Evolutionary conservation across 805 yeast genomes (phyloP).

Genomic region (Barnettozyma sucrosica): DNA sequence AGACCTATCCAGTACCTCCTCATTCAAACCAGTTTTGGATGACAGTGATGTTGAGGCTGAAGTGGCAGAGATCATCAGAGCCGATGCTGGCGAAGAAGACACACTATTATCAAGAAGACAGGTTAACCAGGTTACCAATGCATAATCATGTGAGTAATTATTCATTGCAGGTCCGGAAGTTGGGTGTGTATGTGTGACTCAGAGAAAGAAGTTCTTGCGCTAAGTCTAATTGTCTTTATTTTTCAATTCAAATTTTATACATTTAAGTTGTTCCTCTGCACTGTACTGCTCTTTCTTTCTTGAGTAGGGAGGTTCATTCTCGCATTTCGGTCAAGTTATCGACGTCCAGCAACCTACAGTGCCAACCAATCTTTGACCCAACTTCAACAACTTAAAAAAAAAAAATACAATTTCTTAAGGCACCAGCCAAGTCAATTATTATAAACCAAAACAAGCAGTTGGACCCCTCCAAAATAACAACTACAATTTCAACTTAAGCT

Average conservation of each 20-base stretch:
- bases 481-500: neutral
- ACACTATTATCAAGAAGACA: slow-evolving; percentile 12
- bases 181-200: neutral
- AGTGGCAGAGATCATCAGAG: slow-evolving; percentile 11
- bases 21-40: slow-evolving; percentile 37
- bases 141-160: neutral
- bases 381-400: no score
- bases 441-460: neutral
- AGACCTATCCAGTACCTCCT: slow-evolving; percentile 25
- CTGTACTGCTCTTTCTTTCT: no score
- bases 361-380: no score
- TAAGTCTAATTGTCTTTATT: no score
- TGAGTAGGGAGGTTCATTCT: no score
- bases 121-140: neutral
- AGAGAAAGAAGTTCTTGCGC: neutral
- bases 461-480: neutral
- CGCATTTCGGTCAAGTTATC: no score
- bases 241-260: no score
- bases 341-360: no score
- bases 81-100: slow-evolving; percentile 19
- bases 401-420: neutral
- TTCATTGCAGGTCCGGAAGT: no score
- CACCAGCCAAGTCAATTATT: neutral
- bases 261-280: neutral
- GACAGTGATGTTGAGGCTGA: slow-evolving; percentile 34